Evolutionary conservation across 2,329 filamentous ascomycete genomes (phyloP), one percentile per base, ranked within the genome.

Genomic region (Arthrobotrys pseudoclavata): DNA sequence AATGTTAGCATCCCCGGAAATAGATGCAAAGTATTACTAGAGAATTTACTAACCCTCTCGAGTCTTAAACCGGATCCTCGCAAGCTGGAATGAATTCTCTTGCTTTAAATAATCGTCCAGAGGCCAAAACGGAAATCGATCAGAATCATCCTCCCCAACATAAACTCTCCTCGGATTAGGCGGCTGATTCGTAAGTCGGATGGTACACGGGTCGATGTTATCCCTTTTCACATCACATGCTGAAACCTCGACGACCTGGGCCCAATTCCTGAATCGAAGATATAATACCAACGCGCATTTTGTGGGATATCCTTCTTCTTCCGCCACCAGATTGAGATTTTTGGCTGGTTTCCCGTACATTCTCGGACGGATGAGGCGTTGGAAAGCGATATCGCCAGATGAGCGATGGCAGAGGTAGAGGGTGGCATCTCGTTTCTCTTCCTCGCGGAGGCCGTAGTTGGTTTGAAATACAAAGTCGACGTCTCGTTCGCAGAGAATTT

Each of bases 401-500:
- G 74, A 78, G 45, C 74, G 74, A 18, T 78, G 74, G 53, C 74
- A 78, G 22, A 78, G 68, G 53, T 72, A 78, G 34, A 78, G 74
- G 4, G 68, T 71, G 0, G 74, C 74, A 52, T 78, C 68, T 40
- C 67, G 67, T 20, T 78, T 78, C 37, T 71, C 67, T 61, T 78
- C 74, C 66, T 78, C 74, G 18, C 74, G 50, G 31, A 78, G 74
- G 18, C 74, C 74, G 20, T 78, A 78, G 52, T 78, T 78, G 9
- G 74, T 78, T 66, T 78, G 67, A 34, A 78, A 78, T 47, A 72
- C 68, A 48, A 78, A 78, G 31, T 78, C 74, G 22, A 78, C 74
- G 7, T 60, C 45, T 55, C 68, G 22, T 60, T 78, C 74, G 29
- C 61, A 71, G 0, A 78, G 68, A 12, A 78, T 53, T 68, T 78